These are phyloP conservation scores for Alternaria sp. DNA, from an alignment of 2,329 filamentous ascomycete genomes.

Conservation along the genomic window DNA sequence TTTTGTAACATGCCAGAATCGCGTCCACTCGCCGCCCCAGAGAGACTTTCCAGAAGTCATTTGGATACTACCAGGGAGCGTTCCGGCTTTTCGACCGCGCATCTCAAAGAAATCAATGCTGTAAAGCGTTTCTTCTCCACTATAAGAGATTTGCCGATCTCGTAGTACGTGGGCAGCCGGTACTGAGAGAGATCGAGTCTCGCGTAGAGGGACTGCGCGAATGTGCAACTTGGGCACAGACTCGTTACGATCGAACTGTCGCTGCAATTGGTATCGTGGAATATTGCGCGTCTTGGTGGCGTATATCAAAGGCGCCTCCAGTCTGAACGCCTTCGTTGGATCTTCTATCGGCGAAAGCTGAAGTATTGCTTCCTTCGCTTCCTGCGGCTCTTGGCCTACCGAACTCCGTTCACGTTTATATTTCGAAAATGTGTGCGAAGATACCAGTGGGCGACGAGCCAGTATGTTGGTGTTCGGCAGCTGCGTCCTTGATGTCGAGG, in stretches of 20 bases:
- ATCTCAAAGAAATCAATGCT: conserved; percentile 28
- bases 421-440: background rate
- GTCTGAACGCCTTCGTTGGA: conserved; percentile 23
- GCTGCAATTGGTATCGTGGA: conserved; percentile 35
- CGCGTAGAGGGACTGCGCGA: conserved; percentile 26
- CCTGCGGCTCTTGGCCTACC: background rate
- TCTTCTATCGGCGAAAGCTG: conserved; percentile 24
- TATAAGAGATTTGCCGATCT: conserved; percentile 22
- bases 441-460: background rate
- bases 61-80: conserved; percentile 16
- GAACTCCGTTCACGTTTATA: background rate
- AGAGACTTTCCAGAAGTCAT: conserved; percentile 25
- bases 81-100: conserved; percentile 22
- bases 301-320: conserved; percentile 30
- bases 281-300: conserved; percentile 22
- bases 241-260: conserved; percentile 19
- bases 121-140: conserved; percentile 34
- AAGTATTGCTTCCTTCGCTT: conserved; percentile 9
- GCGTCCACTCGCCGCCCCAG: conserved; percentile 27
- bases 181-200: conserved; percentile 24
- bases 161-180: conserved; percentile 9
- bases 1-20: conserved; percentile 32
- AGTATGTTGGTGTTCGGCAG: background rate
- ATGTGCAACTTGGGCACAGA: conserved; percentile 25
- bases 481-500: background rate